Percentiles rank a stretch among this genome's conserved stretches.
These are phyloP conservation scores for Castanea sativa DNA, from an alignment of 306 rosid species.

Conservation along the genomic window DNA sequence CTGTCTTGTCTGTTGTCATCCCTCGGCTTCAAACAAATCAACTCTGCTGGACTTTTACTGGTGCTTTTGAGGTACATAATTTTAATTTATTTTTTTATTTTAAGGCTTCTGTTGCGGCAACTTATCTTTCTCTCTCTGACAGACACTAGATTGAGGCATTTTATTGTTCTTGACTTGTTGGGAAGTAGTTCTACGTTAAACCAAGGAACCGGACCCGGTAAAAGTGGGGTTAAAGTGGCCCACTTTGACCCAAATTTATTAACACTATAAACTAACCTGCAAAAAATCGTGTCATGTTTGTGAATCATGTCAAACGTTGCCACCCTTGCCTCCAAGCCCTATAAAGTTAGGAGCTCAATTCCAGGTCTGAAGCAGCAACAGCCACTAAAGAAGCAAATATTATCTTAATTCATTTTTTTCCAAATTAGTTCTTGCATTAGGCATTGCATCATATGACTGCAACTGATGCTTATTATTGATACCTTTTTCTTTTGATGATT, in stretches of 20 bases:
- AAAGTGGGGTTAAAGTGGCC: no score
- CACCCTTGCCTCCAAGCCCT: no score
- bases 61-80: constrained; percentile 84
- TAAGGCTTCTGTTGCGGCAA: constrained; percentile 2
- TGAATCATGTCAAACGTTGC: no score
- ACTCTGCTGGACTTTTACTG: constrained; percentile 85
- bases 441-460: background rate
- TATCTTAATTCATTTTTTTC: background rate
- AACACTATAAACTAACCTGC: no score
- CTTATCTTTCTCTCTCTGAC: background rate
- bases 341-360: no score
- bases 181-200: background rate
- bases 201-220: background rate
- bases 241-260: no score
- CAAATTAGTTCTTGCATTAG: background rate
- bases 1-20: constrained; percentile 79
- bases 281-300: no score
- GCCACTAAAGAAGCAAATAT: no score
- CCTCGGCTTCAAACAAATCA: constrained; percentile 83
- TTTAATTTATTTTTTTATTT: constrained; percentile 6
- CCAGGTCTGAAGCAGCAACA: no score
- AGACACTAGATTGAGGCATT: background rate
- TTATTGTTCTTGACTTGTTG: background rate
- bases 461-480: background rate
- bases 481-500: constrained; percentile 14